A percentile compares a stretch with the other conserved stretches of the same genome.
Conservation (phyloP, 495 filamentous ascomycete species). For the Thermothielavioides terrestris region DNA sequence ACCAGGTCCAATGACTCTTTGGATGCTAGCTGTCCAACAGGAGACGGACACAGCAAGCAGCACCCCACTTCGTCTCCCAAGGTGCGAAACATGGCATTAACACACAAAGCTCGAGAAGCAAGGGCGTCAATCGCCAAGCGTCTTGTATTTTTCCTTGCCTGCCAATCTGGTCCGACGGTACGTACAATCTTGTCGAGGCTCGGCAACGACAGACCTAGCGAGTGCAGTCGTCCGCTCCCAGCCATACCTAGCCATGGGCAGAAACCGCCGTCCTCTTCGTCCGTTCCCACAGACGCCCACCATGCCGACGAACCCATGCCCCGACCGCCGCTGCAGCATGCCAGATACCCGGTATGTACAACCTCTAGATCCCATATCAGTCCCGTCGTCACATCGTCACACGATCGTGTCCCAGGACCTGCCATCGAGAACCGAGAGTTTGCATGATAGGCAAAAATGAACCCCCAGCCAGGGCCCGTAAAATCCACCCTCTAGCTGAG, state of each 20-base stretch:
- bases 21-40: background rate
- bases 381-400: slow-evolving; percentile 7
- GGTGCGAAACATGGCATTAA: background rate
- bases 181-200: background rate
- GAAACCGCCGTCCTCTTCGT: background rate
- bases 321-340: slow-evolving; percentile 1
- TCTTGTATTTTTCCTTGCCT: background rate
- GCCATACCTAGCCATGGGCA: background rate
- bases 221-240: background rate
- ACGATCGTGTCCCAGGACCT: slow-evolving; percentile 10
- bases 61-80: background rate
- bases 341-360: slow-evolving; percentile 1
- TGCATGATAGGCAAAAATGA: background rate
- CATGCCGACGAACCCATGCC: slow-evolving; percentile 4
- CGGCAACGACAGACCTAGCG: background rate
- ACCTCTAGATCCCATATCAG: background rate
- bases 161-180: slow-evolving; percentile 1
- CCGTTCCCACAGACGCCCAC: background rate
- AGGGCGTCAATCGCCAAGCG: background rate
- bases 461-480: background rate
- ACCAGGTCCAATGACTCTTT: background rate
- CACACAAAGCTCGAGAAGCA: background rate
- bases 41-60: background rate
- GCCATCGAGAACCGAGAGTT: slow-evolving; percentile 3
- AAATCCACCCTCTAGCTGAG: background rate